A percentile compares a stretch with the other conserved stretches of the same genome.
phyloP scores from a whole-genome alignment of 331 rosid genomes.

The Acacia concinna region DNA sequence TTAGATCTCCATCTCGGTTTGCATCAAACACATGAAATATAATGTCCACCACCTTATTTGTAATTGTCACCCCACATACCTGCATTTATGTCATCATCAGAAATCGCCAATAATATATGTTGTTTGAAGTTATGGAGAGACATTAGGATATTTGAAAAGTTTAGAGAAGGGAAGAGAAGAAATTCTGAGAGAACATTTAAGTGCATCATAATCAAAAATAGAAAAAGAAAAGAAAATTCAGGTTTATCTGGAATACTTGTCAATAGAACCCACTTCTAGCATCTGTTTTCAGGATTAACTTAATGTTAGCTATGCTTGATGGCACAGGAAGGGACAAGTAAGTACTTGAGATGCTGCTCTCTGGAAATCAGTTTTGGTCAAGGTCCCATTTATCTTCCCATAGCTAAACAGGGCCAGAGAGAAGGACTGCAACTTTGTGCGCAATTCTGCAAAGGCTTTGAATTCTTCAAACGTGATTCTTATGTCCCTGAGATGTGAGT shows the following conservation, averaged over 20 bases:
- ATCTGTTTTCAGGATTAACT: not conserved
- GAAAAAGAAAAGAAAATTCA: not conserved
- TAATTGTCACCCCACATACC: slow-evolving; percentile 65
- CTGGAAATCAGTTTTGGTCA: slow-evolving; percentile 73
- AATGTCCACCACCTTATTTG: slow-evolving; percentile 60
- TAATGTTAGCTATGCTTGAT: not conserved
- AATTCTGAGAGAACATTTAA: not conserved
- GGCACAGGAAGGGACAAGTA: slow-evolving; percentile 13
- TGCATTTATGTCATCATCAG: slow-evolving; percentile 14
- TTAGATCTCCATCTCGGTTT: slow-evolving; percentile 60
- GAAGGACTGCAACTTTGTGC: slow-evolving; percentile 57
- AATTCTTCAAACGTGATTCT: slow-evolving; percentile 66
- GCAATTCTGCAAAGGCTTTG: slow-evolving; percentile 58
- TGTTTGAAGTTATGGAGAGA: not conserved
- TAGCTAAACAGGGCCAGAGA: slow-evolving; percentile 74
- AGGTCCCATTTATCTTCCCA: slow-evolving; percentile 65
- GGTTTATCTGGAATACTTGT: not conserved
- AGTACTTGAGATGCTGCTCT: slow-evolving; percentile 77
- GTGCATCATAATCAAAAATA: not conserved
- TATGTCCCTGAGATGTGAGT: slow-evolving; percentile 35
- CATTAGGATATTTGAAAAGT: not conserved
- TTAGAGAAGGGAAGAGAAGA: not conserved
- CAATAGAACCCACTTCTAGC: not conserved
- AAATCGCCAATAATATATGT: not conserved
- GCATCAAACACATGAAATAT: slow-evolving; percentile 75